Evolutionary conservation across 805 yeast genomes (phyloP), one percentile per base, ranked within the genome.

Genomic region (Kuraishia capsulata): DNA sequence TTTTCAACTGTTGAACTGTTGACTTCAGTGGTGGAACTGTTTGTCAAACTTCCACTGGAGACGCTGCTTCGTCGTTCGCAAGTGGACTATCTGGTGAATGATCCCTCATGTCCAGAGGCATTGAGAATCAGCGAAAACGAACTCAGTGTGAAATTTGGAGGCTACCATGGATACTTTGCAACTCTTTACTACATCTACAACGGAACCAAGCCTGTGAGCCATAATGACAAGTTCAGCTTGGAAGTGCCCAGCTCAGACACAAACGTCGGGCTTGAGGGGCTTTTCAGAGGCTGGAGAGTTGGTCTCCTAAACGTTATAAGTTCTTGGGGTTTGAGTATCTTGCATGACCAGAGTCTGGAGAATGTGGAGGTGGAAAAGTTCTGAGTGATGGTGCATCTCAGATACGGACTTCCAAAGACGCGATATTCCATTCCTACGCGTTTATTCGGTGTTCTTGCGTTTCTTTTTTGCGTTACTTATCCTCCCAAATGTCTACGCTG

Each of bases 261-360:
- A 30, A 64, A 69, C 26, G 57, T 66, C 35, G 71, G 78, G 1
- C 45, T 68, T 46, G 70, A 71, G 31, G 72, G 67, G 1, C 56
- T 81, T 20, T 89, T 85, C 69, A 73, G 90, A 47, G 98, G 97
- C 28, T 90, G 97, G 97, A 74, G 86, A 55, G 78, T 87, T 31
- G 94, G 95, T 21, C 66, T 84, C 9, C 57, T 87, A 41, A 86
- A 90, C 43, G 73, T 85, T 3, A 57, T 84, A 36, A 92, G 95
- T 9, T 79, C 81, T 37, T 90, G 94, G 82, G 89, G 95, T 2
- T 69, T 83, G 46, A 69, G 73, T 38, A 61, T 82, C 38, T 52
- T 81, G 45, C 70, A 73, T 39, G 64, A 66, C 45, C 67, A 63
- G 41, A 73, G 76, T 17, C 73, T 66, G 32, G 62, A 62, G 28